Percentiles rank a stretch among this genome's conserved stretches.
These are phyloP conservation scores for Fusarium sp. DNA, from an alignment of 2,329 filamentous ascomycete species.

Conservation along the genomic window DNA sequence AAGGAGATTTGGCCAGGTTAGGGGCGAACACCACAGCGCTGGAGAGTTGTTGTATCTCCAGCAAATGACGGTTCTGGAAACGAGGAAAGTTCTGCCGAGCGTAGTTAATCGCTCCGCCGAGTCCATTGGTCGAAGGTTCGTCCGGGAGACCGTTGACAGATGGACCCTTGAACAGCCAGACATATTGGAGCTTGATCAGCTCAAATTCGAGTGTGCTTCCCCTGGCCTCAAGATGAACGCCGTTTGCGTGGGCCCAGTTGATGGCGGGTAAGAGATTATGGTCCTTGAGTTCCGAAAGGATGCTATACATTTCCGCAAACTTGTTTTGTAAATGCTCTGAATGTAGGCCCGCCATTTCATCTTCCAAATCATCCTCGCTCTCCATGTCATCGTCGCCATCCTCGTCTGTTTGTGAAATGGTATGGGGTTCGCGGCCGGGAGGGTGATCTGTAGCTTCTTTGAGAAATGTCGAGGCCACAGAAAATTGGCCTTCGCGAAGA, in stretches of 20 bases:
- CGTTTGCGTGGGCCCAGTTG: constrained; percentile 81
- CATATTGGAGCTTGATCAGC: constrained; percentile 86
- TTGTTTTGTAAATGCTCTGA: constrained; percentile 73
- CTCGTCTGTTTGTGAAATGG: constrained; percentile 40
- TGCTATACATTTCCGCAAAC: constrained; percentile 91
- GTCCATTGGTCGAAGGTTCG: constrained; percentile 60
- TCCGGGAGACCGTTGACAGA: constrained; percentile 64
- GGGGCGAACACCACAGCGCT: constrained; percentile 81
- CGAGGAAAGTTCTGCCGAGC: constrained; percentile 76
- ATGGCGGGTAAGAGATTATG: constrained; percentile 86
- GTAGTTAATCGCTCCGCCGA: constrained; percentile 75
- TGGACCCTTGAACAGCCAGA: constrained; percentile 82
- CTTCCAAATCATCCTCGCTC: constrained; percentile 42
- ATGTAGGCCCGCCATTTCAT: constrained; percentile 41
- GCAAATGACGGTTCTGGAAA: constrained; percentile 78
- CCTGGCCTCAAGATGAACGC: constrained; percentile 74
- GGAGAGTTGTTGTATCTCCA: constrained; percentile 83
- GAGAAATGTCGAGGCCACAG: constrained; percentile 85
- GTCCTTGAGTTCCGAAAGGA: constrained; percentile 79
- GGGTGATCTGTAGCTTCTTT: constrained; percentile 68
- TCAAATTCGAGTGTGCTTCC: constrained; percentile 97
- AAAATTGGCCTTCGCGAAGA: constrained; percentile 92
- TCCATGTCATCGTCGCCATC: constrained; percentile 49
- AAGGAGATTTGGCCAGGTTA: constrained; percentile 81
- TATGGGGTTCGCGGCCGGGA: constrained; percentile 29